A percentile compares a stretch with the other conserved stretches of the same genome.
phyloP scores from a whole-genome alignment of 345 rosid species.

The Durio zibethinus region DNA sequence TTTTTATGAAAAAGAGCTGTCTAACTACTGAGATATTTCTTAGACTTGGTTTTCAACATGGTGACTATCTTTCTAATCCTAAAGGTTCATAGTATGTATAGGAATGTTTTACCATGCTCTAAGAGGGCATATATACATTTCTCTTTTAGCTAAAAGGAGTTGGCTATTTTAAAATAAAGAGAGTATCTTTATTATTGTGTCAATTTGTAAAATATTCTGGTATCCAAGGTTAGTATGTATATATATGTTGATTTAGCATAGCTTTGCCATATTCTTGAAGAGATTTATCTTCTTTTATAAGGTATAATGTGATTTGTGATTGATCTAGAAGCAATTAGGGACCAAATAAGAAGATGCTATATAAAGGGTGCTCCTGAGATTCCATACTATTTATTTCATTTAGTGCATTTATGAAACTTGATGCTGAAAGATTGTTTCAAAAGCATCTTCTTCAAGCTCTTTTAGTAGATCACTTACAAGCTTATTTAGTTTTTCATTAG shows the following conservation, averaged over 20 bases:
- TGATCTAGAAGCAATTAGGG: not conserved
- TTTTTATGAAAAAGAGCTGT: not conserved
- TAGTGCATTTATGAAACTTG: not conserved
- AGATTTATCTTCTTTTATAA: not conserved
- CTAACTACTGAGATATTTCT: not conserved
- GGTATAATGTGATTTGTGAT: not conserved
- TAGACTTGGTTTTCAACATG: not conserved
- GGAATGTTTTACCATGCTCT: not conserved
- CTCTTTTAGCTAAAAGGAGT: not conserved
- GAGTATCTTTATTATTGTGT: not conserved
- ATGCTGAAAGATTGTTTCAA: not conserved
- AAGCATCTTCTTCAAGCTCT: not conserved
- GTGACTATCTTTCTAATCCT: not conserved
- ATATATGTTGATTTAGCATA: not conserved
- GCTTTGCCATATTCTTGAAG: not conserved
- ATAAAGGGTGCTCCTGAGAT: not conserved
- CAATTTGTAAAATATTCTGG: not conserved
- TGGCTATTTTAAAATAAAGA: not conserved
- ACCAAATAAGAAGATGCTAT: not conserved
- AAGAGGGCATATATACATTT: not conserved
- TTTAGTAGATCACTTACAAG: not conserved
- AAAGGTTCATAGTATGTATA: not conserved
- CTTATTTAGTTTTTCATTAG: not conserved
- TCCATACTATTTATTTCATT: not conserved
- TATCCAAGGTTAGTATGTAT: not conserved